These are phyloP conservation scores for Elongisporangium undulatum DNA, from an alignment of 352 stramenopile species.

Conservation along the genomic window DNA sequence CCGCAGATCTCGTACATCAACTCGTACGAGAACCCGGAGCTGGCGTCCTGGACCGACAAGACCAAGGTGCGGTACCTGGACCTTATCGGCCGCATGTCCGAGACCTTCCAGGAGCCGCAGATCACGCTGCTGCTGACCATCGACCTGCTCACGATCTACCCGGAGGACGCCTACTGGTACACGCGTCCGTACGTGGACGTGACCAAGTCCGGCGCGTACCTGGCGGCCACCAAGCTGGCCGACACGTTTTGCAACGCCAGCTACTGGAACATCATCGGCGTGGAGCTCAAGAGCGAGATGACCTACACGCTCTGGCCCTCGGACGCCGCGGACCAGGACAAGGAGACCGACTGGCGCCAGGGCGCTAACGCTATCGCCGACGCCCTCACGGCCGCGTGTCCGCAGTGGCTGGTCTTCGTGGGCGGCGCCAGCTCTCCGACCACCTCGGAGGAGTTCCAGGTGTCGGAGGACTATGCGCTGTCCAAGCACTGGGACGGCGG, in stretches of 20 bases:
- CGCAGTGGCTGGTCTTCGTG: slow-evolving; percentile 64
- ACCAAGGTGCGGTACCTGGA: slow-evolving; percentile 54
- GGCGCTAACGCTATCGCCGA: slow-evolving; percentile 34
- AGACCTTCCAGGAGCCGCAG: slow-evolving; percentile 45
- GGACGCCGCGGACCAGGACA: slow-evolving; percentile 14
- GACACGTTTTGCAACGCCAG: slow-evolving; percentile 39
- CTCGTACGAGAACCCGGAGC: slow-evolving; percentile 55
- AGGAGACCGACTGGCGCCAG: slow-evolving; percentile 32
- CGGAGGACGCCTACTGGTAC: slow-evolving; percentile 64
- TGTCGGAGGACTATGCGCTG: slow-evolving; percentile 33
- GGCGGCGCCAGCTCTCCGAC: slow-evolving; percentile 46
- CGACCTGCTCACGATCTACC: slow-evolving; percentile 42
- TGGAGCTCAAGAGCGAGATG: slow-evolving; percentile 69
- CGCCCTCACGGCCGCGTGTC: slow-evolving; percentile 38
- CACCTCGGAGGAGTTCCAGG: slow-evolving; percentile 23
- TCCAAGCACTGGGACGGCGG: slow-evolving; percentile 58
- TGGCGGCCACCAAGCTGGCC: slow-evolving; percentile 36
- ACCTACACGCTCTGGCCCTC: slow-evolving; percentile 27
- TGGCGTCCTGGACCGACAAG: slow-evolving; percentile 37
- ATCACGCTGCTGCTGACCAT: slow-evolving; percentile 60
- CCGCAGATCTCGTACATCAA: slow-evolving; percentile 56
- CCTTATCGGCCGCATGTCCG: slow-evolving; percentile 44
- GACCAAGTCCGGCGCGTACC: slow-evolving; percentile 36
- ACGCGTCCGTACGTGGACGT: slow-evolving; percentile 45
- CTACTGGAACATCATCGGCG: slow-evolving; percentile 67